Evolutionary conservation across 306 rosid genomes (phyloP).

Genomic region (Vachellia collinsii): DNA sequence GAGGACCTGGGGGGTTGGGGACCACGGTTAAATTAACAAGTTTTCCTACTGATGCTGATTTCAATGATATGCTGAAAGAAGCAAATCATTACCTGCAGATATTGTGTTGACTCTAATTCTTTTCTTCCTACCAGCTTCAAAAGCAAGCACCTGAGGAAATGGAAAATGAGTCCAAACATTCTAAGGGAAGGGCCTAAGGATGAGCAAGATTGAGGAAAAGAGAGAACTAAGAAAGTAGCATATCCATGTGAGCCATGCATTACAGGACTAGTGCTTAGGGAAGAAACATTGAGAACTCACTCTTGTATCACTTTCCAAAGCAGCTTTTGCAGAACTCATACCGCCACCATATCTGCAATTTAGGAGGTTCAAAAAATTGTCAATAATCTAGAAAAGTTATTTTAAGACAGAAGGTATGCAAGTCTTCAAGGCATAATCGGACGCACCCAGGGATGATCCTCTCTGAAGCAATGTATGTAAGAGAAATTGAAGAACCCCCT

Average conservation of each 20-base stretch:
- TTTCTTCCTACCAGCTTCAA: conserved; percentile 93
- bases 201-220: background rate
- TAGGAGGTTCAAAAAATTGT: background rate
- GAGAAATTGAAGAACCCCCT: conserved; percentile 90
- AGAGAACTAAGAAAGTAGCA: background rate
- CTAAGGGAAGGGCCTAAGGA: background rate
- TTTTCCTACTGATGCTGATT: background rate
- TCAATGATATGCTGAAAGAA: background rate
- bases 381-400: background rate
- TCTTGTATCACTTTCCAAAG: conserved; percentile 83
- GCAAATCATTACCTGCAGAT: conserved; percentile 69
- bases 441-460: conserved; percentile 85
- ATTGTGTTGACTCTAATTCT: conserved; percentile 84
- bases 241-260: background rate
- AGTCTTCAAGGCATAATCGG: conserved; percentile 13
- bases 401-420: background rate
- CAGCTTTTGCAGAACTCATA: conserved; percentile 95
- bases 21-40: background rate
- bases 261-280: conserved; percentile 9
- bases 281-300: conserved; percentile 43
- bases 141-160: conserved; percentile 81
- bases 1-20: conserved; percentile 62
- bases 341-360: conserved; percentile 82
- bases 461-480: conserved; percentile 85
- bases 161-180: background rate